Conservation (phyloP, 2,329 filamentous ascomycete genomes). For the Xylaria sp. region DNA sequence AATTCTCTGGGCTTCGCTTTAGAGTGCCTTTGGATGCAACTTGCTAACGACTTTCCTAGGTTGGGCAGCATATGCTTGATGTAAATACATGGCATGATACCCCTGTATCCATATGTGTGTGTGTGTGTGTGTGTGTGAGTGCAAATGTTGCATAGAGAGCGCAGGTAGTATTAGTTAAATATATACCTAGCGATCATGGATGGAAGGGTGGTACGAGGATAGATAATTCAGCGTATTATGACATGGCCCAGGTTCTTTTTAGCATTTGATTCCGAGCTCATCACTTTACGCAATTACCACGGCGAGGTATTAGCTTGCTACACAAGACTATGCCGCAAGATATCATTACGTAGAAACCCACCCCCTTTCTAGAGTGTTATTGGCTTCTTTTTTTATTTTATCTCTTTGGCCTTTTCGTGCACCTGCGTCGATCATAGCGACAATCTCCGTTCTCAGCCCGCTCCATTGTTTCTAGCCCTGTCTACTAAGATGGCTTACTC, state of each 20-base stretch:
- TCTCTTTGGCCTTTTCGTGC: neutral
- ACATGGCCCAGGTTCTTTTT: neutral
- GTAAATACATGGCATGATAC: slow-evolving; percentile 31
- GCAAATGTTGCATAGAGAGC: neutral
- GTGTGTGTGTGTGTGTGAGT: neutral
- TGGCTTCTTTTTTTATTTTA: neutral
- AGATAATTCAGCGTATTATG: neutral
- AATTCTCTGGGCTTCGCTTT: neutral
- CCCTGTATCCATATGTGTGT: slow-evolving; percentile 29
- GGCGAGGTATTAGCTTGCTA: neutral
- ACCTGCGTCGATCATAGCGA: neutral
- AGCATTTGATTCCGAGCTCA: neutral
- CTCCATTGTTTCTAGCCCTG: slow-evolving; percentile 7
- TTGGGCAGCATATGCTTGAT: slow-evolving; percentile 57
- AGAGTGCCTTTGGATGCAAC: neutral
- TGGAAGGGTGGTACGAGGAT: neutral
- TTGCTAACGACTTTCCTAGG: slow-evolving; percentile 48
- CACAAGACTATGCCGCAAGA: neutral
- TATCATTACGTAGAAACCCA: slow-evolving; percentile 6
- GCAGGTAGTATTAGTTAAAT: neutral
- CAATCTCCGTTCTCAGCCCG: slow-evolving; percentile 4
- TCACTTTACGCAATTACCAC: neutral
- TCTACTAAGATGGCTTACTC: slow-evolving; percentile 37
- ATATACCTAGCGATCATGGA: neutral
- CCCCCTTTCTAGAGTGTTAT: neutral